Conservation (phyloP, 768 basidiomycete species). For the Phaeolepiota aurea region DNA sequence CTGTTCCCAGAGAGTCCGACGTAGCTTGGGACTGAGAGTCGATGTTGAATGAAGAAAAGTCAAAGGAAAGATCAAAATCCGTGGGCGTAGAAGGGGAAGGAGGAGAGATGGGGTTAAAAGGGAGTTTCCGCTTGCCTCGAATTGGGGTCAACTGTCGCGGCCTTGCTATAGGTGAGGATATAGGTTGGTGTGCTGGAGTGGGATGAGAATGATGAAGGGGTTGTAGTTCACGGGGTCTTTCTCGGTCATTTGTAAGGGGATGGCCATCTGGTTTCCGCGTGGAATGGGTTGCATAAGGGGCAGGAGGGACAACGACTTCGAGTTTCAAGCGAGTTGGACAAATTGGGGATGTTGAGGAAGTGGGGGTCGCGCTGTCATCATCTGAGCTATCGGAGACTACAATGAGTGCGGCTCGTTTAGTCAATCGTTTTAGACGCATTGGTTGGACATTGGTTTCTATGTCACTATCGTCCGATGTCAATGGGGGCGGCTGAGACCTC, state of each 20-base stretch:
- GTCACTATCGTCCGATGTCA: slow-evolving; percentile 16
- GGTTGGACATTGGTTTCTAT: slow-evolving; percentile 13
- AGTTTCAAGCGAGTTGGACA: slow-evolving; percentile 14
- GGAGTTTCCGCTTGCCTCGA: slow-evolving; percentile 30
- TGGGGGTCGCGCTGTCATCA: slow-evolving; percentile 16
- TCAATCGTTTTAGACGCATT: slow-evolving; percentile 17
- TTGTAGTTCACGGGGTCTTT: not conserved
- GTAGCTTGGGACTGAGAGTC: slow-evolving; percentile 17
- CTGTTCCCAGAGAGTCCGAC: slow-evolving; percentile 11
- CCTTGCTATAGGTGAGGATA: slow-evolving; percentile 28
- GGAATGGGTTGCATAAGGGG: slow-evolving; percentile 18
- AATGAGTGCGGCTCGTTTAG: slow-evolving; percentile 18
- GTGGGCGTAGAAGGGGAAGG: slow-evolving; percentile 48
- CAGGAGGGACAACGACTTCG: slow-evolving; percentile 35
- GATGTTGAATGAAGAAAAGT: slow-evolving; percentile 36
- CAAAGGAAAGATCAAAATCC: slow-evolving; percentile 44
- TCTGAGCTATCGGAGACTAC: slow-evolving; percentile 45
- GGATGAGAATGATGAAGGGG: not conserved
- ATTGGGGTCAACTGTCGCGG: slow-evolving; percentile 67
- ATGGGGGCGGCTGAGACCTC: no score
- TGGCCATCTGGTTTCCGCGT: not conserved
- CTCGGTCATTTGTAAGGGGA: not conserved
- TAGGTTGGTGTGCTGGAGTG: slow-evolving; percentile 10
- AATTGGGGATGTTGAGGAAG: slow-evolving; percentile 7
- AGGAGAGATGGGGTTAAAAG: slow-evolving; percentile 39